Base-by-base conservation (phyloP, 306 rosid species). In the Glycyrrhiza uralensis region DNA sequence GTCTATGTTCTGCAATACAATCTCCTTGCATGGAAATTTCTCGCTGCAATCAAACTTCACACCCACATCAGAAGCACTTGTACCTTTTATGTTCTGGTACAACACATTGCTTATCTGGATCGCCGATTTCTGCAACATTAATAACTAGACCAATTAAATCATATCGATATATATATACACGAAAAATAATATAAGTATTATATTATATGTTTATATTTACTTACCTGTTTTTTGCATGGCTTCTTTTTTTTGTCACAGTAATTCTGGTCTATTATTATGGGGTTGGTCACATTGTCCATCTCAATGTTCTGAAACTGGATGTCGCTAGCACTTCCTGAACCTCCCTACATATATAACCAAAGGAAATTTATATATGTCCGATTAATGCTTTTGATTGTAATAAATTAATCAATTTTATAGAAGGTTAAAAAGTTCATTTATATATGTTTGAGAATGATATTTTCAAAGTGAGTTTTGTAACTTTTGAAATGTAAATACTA, bases 31-130 rank as follows among this genome's bases (percentile, higher is more conserved):
- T 13, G 86, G 88, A 45, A 69, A 75, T 52, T 61, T 80, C 51
- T 79, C 30, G 46, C 96, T 90, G 83, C 98, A 92, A 61, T 92
- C 86, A n/a, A 92, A 85, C 24, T 45, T 82, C 66, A 90, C 78
- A 4, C 91, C 91, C 8, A 88, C 69, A 5, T 81, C 78, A 7
- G 93, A 79, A 73, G 90, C 86, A 82, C 96, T 93, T 30, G 85
- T 85, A 0, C 98, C 96, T 3, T 14, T 72, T 49, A 93, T 90
- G 81, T 90, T 88, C 54, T 75, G 64, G 87, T 85, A 93, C 77
- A 78, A n/a, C 33, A 93, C 96, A 77, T 93, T 77, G 56, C 66
- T 63, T 4, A 91, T 87, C 72, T 91, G 76, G 10, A 90, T 83
- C 1, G 92, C 90, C 0, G 86, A 85, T 38, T 22, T 26, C 90